A percentile compares a stretch with the other conserved stretches of the same genome.
phyloP scores from a whole-genome alignment of 2,329 filamentous ascomycete species.

The Clonostachys byssicola region DNA sequence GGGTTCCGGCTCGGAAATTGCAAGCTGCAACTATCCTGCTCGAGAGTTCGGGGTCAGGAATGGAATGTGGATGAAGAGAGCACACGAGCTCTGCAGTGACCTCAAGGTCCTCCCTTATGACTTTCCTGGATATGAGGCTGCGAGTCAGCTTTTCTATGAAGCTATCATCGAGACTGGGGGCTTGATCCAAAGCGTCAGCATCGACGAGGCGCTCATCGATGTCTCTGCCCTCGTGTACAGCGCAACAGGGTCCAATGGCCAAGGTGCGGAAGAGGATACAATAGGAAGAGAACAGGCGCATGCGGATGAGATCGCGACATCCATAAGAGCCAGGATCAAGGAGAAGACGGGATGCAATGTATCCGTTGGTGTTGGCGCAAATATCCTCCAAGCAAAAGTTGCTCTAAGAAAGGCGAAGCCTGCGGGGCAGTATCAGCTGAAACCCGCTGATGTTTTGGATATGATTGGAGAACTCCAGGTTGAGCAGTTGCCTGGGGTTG shows the following conservation, averaged over 20 bases:
- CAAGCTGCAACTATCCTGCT: slow-evolving; percentile 94
- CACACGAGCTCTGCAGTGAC: slow-evolving; percentile 76
- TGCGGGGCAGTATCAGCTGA: slow-evolving; percentile 85
- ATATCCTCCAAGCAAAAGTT: slow-evolving; percentile 87
- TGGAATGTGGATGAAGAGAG: slow-evolving; percentile 99
- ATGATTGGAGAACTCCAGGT: slow-evolving; percentile 77
- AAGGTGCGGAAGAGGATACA: slow-evolving; percentile 59
- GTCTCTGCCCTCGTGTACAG: slow-evolving; percentile 67
- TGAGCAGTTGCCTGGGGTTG: slow-evolving; percentile 85
- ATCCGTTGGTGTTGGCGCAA: slow-evolving; percentile 87
- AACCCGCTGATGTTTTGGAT: slow-evolving; percentile 71
- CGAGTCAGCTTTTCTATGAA: slow-evolving; percentile 83
- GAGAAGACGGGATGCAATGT: slow-evolving; percentile 78
- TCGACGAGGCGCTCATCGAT: slow-evolving; percentile 92
- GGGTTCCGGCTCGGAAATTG: slow-evolving; percentile 87
- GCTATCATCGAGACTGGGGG: slow-evolving; percentile 76
- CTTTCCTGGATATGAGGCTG: slow-evolving; percentile 90
- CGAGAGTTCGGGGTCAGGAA: slow-evolving; percentile 86
- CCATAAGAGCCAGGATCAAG: slow-evolving; percentile 67
- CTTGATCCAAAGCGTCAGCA: slow-evolving; percentile 90
- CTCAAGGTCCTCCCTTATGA: slow-evolving; percentile 93
- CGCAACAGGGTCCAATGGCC: slow-evolving; percentile 61
- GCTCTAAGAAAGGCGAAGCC: slow-evolving; percentile 91
- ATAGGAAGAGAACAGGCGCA: slow-evolving; percentile 75
- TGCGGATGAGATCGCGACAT: slow-evolving; percentile 63